Base-by-base conservation (phyloP, 2,329 filamentous ascomycete genomes). In the Ophiobolus disseminans region DNA sequence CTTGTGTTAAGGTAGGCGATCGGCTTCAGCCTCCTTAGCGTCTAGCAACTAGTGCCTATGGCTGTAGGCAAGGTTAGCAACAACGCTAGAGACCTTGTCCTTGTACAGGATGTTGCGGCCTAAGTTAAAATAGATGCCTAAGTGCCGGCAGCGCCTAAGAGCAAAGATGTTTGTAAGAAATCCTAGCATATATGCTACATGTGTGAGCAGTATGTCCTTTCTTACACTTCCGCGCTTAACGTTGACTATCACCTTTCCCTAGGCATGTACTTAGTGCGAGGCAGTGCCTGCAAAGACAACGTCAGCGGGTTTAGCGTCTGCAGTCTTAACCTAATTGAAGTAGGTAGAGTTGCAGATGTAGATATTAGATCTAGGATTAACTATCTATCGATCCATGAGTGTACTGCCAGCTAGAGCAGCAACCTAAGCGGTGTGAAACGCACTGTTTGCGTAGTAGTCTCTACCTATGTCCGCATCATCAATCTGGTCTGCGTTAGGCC, bases 41-140 rank as follows among this genome's bases (percentile, higher is more conserved):
- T 48, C 30, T 4, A 48, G 8, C 5, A 48, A 21, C 45, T 38
- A 48, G 30, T 48, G 45, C 11, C 45, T 38, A 17, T 25, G 10
- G 21, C 20, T 30, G 16, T 28, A 37, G 9, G 34, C 38, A 8
- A 48, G 38, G 17, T 48, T 26, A 11, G 23, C 17, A 2, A 21
- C n/a, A 20, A 48, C 4, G 9, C 10, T 31, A 3, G 39, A 39
- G 10, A 26, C 10, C 4, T 16, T 28, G 3, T 39, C 37, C 11
- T 39, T 39, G 31, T 42, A 48, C 7, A 48, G 38, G 13, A 36
- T 28, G 31, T 48, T 30, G 11, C n/a, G 35, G 14, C 36, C 36
- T 45, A 25, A 50, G 25, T 50, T 21, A 13, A 50, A 50, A 23
- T 50, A 26, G 26, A 50, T 50, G 23, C 23, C 23, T 26, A 11